These are phyloP conservation scores for Eimeria sp. DNA, from an alignment of 169 alveolate genomes.

Conservation along the genomic window DNA sequence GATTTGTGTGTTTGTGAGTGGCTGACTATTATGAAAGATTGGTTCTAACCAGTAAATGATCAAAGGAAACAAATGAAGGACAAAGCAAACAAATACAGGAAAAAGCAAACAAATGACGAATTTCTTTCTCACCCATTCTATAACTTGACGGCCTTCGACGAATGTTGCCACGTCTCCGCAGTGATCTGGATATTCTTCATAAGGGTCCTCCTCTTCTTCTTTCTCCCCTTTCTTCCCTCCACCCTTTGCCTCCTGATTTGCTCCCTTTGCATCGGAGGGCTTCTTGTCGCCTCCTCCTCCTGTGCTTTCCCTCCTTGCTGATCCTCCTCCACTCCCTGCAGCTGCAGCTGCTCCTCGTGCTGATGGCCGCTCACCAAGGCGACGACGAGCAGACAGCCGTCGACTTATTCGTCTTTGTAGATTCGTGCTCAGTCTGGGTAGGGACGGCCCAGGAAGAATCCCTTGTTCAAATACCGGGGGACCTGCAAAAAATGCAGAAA, in stretches of 20 bases:
- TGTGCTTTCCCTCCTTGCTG: background rate
- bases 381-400: slow-evolving; percentile 21
- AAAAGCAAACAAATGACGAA: no score
- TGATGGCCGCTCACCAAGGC: background rate
- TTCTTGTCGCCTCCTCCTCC: background rate
- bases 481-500: background rate
- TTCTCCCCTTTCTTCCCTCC: background rate
- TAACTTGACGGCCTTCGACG: slow-evolving; percentile 72
- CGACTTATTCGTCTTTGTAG: background rate
- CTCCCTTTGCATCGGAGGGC: slow-evolving; percentile 19
- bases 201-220: slow-evolving; percentile 6
- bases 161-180: slow-evolving; percentile 58
- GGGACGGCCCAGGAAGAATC: background rate
- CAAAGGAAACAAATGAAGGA: no score
- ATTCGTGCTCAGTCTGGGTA: background rate
- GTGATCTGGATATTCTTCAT: slow-evolving; percentile 45
- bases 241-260: background rate
- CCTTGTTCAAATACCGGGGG: background rate
- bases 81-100: no score
- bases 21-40: no score
- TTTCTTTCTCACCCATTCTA: slow-evolving; percentile 41
- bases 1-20: background rate
- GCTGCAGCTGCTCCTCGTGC: background rate
- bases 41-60: no score
- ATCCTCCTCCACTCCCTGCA: background rate